Evolutionary conservation across 2,329 filamentous ascomycete genomes (phyloP), one percentile per base, ranked within the genome.

Genomic region (Aureobasidium sp.): DNA sequence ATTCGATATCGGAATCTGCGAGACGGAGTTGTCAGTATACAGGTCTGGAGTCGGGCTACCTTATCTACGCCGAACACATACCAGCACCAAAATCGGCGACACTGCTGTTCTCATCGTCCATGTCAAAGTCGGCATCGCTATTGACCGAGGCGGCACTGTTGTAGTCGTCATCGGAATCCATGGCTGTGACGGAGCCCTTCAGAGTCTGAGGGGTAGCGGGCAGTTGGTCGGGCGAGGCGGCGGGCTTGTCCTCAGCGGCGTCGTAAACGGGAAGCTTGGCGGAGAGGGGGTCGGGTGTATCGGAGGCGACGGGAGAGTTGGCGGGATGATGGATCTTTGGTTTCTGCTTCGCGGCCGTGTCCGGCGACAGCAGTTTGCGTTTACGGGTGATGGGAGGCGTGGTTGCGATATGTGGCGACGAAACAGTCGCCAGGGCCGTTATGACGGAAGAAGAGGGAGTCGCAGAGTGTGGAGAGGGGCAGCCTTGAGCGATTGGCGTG

Each of bases 121-220:
- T 42, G 41, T 67, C 82, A 63, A 90, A 83, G 63, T 84, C 83
- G 66, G 89, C 87, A 61, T 87, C 87, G 71, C 89, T 96, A 32
- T 59, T 62, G 10, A 42, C 11, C 45, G 90, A 93, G 68, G 87
- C 81, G 71, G 86, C 86, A 69, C 89, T 95, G 83, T 94, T 88
- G 75, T 92, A 92, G 64, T 97, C 93, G 71, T 97, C 91, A 69
- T 97, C 93, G 9, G 92, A 97, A 78, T 96, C 91, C 92, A 97
- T 97, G 66, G 79, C 83, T 54, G 67, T 69, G 61, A 69, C 77
- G 39, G 77, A 79, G 65, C 64, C 74, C 68, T 49, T 59, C 15
- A 68, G 69, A 59, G 65, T 72, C 68, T 72, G 82, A 27, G 85
- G 84, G 44, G 83, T 81, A 47, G 78, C 76, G 42, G 74, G 73